phyloP scores from a whole-genome alignment of 2,329 filamentous ascomycete genomes.

The Hirsutella rhossiliensis region DNA sequence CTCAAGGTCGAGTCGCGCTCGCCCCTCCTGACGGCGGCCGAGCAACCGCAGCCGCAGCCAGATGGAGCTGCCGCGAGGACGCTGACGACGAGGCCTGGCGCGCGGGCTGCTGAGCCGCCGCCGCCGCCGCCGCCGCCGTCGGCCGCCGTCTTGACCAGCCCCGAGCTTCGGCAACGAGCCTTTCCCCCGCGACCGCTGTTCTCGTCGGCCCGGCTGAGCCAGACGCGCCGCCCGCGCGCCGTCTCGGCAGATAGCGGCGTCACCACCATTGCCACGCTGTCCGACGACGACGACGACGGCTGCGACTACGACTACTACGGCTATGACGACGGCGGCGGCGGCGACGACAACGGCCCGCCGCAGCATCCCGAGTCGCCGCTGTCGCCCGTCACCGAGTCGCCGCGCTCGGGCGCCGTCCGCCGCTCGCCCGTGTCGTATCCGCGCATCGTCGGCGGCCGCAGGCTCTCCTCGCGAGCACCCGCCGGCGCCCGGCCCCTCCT shows the following conservation, averaged over 20 bases:
- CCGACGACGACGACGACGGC: conserved; percentile 13
- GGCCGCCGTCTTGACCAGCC: neutral
- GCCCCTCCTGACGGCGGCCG: neutral
- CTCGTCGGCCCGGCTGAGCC: conserved; percentile 8
- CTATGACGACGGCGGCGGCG: conserved; percentile 11
- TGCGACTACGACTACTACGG: conserved; percentile 8
- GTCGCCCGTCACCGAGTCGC: conserved; percentile 38
- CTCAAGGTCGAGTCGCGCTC: neutral
- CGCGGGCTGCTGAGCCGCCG: neutral
- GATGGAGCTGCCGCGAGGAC: neutral
- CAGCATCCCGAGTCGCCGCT: conserved; percentile 15
- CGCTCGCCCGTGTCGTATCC: conserved; percentile 21
- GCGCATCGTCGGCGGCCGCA: conserved; percentile 14
- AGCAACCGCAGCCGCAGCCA: neutral
- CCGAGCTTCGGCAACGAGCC: conserved; percentile 1
- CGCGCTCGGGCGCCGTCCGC: conserved; percentile 15
- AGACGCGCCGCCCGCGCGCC: conserved; percentile 11
- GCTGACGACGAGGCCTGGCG: neutral
- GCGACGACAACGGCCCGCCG: conserved; percentile 9
- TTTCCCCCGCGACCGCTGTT: conserved; percentile 10
- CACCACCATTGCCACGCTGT: conserved; percentile 16
- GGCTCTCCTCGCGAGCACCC: neutral
- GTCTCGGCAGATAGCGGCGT: conserved; percentile 20
- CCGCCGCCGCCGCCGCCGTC: neutral
- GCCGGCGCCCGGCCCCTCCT: too few species aligned